Conservation (phyloP, 139 green algal genomes). For the Picochlorum sp. region DNA sequence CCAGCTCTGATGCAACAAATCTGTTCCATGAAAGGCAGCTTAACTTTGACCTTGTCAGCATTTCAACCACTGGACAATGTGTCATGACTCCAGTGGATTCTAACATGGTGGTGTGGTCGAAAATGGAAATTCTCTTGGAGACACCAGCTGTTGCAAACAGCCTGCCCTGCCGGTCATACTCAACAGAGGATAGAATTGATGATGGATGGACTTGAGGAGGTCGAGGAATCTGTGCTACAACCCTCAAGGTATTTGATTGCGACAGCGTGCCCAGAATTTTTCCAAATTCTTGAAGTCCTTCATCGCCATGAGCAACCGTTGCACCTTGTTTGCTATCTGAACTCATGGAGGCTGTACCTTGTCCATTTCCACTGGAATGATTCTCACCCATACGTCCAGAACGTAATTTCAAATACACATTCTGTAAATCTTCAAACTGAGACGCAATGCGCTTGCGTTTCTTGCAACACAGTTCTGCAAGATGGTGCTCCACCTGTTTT, state of each 20-base stretch:
- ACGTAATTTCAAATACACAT: slow-evolving; percentile 49
- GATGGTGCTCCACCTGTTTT: neutral
- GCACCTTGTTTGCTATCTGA: neutral
- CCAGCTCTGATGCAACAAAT: slow-evolving; percentile 40
- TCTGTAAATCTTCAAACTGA: slow-evolving; percentile 65
- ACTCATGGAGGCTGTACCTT: neutral
- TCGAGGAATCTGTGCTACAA: slow-evolving; percentile 41
- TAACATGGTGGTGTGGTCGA: slow-evolving; percentile 25
- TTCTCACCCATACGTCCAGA: neutral
- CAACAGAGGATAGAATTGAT: slow-evolving; percentile 57
- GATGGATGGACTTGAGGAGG: slow-evolving; percentile 11
- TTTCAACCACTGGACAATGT: slow-evolving; percentile 62
- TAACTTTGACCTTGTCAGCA: slow-evolving; percentile 71
- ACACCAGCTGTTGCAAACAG: slow-evolving; percentile 63
- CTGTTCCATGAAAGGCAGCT: slow-evolving; percentile 72
- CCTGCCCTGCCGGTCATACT: slow-evolving; percentile 48
- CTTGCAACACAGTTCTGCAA: slow-evolving; percentile 1
- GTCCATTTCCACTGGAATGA: neutral
- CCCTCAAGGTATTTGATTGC: slow-evolving; percentile 29
- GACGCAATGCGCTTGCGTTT: slow-evolving; percentile 53
- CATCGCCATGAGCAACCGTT: slow-evolving; percentile 16
- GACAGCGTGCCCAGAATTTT: slow-evolving; percentile 48
- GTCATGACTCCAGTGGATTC: neutral
- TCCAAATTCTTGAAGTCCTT: slow-evolving; percentile 44
- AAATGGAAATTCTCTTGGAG: slow-evolving; percentile 50